Base-by-base conservation (phyloP, 1,284 basidiomycete genomes). In the Grifola frondosa region DNA sequence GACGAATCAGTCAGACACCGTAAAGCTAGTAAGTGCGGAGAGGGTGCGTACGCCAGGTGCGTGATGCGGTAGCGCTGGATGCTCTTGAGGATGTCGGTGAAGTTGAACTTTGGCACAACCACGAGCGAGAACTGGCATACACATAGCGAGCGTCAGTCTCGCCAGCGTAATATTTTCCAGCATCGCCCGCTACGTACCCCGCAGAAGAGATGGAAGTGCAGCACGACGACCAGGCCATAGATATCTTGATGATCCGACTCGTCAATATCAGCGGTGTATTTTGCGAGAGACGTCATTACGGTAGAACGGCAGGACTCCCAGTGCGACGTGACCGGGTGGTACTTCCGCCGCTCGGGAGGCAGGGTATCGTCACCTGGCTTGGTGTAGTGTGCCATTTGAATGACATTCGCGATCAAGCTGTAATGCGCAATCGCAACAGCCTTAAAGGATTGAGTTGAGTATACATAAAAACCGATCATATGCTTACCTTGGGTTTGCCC, bases 371-470 rank as follows among this genome's bases (percentile, higher is more conserved):
- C 73, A 37, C 71, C 73, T 10, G 80, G 57, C 35, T 68, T 69
- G 44, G 71, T 68, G 54, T 79, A 77, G n/a, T 66, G 61, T 5
- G 74, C 74, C 54, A 73, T 74, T 60, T 85, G 84, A 13, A 86
- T 62, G 5, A 85, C 62, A 57, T 88, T 89, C 25, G 82, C 75
- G 35, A 88, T 79, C 3, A 85, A 71, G 2, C 77, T 62, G 56
- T 77, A 79, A 58, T 90, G 87, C 1, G 87, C 69, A 50, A 90
- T 86, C 15, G 71, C 72, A 19, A 90, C 82, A 6, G 84, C 86
- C 78, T 85, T 33, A 16, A 10, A 19, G 39, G 19, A 21, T 9
- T 33, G 31, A 46, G 9, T 37, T 25, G 16, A 16, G 6, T 5
- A 6, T n/a, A 7, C 2, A 37, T 5, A 30, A 19, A 13, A 31